Base-by-base conservation (phyloP, 495 filamentous ascomycete species). In the Rhypophila decipiens region DNA sequence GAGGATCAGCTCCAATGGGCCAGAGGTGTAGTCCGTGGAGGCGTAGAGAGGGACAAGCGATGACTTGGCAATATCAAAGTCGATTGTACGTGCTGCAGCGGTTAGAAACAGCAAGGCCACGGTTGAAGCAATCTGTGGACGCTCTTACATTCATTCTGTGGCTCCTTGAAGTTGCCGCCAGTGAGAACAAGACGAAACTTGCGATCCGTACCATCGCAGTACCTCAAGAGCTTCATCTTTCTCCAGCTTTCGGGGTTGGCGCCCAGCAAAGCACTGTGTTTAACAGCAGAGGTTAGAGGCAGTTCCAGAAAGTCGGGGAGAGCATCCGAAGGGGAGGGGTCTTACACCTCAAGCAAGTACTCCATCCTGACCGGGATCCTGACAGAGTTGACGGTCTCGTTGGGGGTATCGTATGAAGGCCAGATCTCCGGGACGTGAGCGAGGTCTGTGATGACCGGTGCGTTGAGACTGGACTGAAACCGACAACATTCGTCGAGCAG, bases 151-250 rank as follows among this genome's bases (percentile, higher is more conserved):
- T n/a, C n/a, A n/a, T n/a, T n/a, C n/a, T n/a, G n/a, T n/a, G 39
- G 29, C 24, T 42, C 18, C 8, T 24, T 21, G 12, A 20, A 20
- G 29, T 49, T n/a, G 2, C 46, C 47, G 22, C 39, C 40, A 3
- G 39, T 44, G 21, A 50, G 43, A 2, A 50, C 33, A 11, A 50
- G 39, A 11, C 47, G 47, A 17, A 50, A 50, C 0, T n/a, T n/a
- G 21, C 24, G 19, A 18, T 43, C 39, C 4, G 29, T 29, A 17
- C 47, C 33, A 15, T 50, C 47, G 31, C 39, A 24, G 11, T 21
- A 21, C n/a, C 47, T 39, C 12, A 27, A 35, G 15, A 50, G 47
- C 15, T 27, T 44, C 33, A 50, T 13, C 21, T 19, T 37, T 17
- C 39, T 29, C 47, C 47, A 50, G 2, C 40, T 39, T 10, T 12